These are phyloP conservation scores for Alternaria incomplexa DNA, from an alignment of 2,329 filamentous ascomycete species.

Conservation along the genomic window DNA sequence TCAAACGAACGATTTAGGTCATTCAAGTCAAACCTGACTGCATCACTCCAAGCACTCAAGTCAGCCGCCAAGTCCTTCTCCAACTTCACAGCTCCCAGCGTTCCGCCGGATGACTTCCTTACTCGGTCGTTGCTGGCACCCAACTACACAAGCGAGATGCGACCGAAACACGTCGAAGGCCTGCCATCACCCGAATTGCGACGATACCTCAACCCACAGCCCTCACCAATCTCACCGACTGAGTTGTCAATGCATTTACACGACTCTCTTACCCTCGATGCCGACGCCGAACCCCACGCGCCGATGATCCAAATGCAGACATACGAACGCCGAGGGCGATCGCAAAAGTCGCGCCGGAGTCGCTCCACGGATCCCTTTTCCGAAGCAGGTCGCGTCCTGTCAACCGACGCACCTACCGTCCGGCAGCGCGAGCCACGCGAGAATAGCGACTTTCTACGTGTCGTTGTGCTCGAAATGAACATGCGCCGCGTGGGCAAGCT, in stretches of 20 bases:
- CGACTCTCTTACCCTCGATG: constrained; percentile 44
- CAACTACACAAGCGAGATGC: constrained; percentile 65
- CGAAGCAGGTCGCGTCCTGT: constrained; percentile 52
- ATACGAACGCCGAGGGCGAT: constrained; percentile 55
- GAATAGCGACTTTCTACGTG: constrained; percentile 67
- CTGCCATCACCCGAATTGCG: constrained; percentile 63
- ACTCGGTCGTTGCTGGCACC: constrained; percentile 66
- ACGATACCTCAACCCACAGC: constrained; percentile 66
- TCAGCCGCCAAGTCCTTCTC: constrained; percentile 67
- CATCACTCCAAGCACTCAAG: constrained; percentile 66
- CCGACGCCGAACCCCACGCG: constrained; percentile 49
- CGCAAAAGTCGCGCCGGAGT: constrained; percentile 31
- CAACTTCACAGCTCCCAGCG: constrained; percentile 59
- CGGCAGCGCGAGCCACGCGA: constrained; percentile 68
- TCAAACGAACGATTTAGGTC: constrained; percentile 51
- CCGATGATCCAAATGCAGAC: constrained; percentile 69
- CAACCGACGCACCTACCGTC: constrained; percentile 49
- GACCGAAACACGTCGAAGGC: constrained; percentile 61
- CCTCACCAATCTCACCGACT: constrained; percentile 45
- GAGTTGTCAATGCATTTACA: constrained; percentile 50
- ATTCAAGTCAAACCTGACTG: constrained; percentile 69
- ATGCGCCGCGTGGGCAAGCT: constrained; percentile 69
- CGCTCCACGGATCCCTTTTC: constrained; percentile 47
- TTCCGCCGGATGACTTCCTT: constrained; percentile 65
- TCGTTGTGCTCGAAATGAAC: constrained; percentile 72